Percentiles rank a stretch among this genome's conserved stretches.
These are phyloP conservation scores for Acanthamoeba castellanii DNA, from an alignment of 208 protist species.

Conservation along the genomic window DNA sequence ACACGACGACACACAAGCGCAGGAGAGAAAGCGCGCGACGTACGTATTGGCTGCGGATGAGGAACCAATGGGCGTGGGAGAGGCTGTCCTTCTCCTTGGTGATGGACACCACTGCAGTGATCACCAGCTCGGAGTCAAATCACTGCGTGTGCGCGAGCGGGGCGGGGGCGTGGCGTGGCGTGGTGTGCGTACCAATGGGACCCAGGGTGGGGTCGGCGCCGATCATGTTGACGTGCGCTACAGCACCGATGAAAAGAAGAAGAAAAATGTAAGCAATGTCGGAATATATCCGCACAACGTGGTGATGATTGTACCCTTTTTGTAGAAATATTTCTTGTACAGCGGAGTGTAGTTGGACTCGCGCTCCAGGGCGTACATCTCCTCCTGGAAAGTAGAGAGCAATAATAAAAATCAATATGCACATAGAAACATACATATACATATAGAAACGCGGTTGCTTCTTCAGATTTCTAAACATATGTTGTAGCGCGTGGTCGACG, in stretches of 20 bases:
- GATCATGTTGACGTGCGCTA: conserved; percentile 68
- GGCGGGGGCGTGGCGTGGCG: no score
- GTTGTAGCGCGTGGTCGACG: background rate
- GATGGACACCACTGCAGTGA: conserved; percentile 49
- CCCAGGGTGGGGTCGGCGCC: conserved; percentile 50
- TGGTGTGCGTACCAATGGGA: conserved; percentile 11
- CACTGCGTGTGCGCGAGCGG: background rate
- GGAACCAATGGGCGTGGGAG: conserved; percentile 66
- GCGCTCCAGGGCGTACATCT: conserved; percentile 28
- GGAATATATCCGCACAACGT: background rate
- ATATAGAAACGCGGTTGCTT: no score
- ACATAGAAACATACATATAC: no score
- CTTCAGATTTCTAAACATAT: no score
- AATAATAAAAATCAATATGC: no score
- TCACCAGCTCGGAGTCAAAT: no score
- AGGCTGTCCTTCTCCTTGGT: conserved; percentile 57
- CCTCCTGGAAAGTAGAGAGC: background rate
- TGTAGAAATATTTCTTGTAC: conserved; percentile 73
- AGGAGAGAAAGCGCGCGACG: background rate
- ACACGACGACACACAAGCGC: background rate
- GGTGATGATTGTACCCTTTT: background rate
- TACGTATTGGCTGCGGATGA: conserved; percentile 70
- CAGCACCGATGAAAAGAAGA: background rate
- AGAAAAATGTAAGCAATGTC: background rate
- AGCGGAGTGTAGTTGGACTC: conserved; percentile 69